These are phyloP conservation scores for Calocybe gangraenosa DNA, from an alignment of 768 basidiomycete species.

Conservation along the genomic window DNA sequence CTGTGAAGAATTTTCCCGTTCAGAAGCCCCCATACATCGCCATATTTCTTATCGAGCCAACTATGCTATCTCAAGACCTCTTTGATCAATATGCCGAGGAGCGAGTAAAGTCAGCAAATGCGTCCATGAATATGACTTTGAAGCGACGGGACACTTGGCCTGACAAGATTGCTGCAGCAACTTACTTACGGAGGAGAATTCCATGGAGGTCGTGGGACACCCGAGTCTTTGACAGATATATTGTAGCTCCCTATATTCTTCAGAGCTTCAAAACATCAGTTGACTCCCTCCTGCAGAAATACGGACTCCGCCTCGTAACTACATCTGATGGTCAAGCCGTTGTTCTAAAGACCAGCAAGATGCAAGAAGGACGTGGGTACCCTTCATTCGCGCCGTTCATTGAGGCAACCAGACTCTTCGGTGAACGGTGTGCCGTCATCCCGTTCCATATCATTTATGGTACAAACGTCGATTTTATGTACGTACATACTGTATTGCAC, in stretches of 20 bases:
- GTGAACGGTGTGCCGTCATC: conserved; percentile 10
- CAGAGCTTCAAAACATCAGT: neutral
- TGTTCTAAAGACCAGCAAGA: conserved; percentile 9
- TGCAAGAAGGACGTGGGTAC: conserved; percentile 16
- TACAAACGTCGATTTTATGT: conserved; percentile 18
- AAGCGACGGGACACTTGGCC: conserved; percentile 24
- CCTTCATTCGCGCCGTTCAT: conserved; percentile 16
- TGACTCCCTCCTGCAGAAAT: conserved; percentile 9
- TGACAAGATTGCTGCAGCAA: conserved; percentile 21
- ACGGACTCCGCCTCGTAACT: conserved; percentile 11
- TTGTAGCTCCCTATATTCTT: conserved; percentile 13
- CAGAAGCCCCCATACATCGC: conserved; percentile 18
- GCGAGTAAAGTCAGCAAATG: conserved; percentile 12
- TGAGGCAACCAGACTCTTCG: conserved; percentile 12
- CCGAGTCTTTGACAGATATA: conserved; percentile 22
- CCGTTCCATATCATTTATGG: conserved; percentile 18
- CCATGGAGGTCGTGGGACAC: conserved; percentile 29
- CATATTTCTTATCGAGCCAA: conserved; percentile 30
- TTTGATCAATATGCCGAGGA: conserved; percentile 19
- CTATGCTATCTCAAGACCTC: conserved; percentile 23
- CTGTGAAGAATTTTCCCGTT: conserved; percentile 13
- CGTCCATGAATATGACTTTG: conserved; percentile 16
- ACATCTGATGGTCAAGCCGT: conserved; percentile 6
- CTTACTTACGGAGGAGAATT: conserved; percentile 19
- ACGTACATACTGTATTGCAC: neutral